A percentile compares a stretch with the other conserved stretches of the same genome.
phyloP scores from a whole-genome alignment of 2,329 filamentous ascomycete genomes.

The Claviceps pusilla region DNA sequence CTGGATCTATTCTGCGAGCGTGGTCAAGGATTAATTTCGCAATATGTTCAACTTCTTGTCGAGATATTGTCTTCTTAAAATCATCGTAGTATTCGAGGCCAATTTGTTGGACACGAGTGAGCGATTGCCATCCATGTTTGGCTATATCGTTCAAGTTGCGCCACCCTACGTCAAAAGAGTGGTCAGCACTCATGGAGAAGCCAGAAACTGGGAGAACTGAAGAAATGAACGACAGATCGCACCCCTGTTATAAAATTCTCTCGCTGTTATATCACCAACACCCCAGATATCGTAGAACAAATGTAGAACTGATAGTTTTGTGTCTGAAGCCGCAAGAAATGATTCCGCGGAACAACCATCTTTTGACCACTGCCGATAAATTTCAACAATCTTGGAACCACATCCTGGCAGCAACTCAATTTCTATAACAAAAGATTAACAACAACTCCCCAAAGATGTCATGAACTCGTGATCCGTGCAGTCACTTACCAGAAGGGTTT shows the following conservation, averaged over 20 bases:
- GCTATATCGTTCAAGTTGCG: slow-evolving; percentile 73
- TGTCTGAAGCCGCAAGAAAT: slow-evolving; percentile 46
- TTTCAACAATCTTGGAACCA: slow-evolving; percentile 58
- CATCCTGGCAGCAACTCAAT: slow-evolving; percentile 58
- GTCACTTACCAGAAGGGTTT: slow-evolving; percentile 24
- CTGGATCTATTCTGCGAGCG: slow-evolving; percentile 45
- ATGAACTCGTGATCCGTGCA: not conserved
- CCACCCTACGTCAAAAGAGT: slow-evolving; percentile 40
- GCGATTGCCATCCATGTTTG: slow-evolving; percentile 59
- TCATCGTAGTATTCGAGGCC: slow-evolving; percentile 90
- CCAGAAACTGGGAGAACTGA: too few relatives aligned
- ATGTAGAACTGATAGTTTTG: slow-evolving; percentile 47
- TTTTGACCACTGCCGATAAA: slow-evolving; percentile 61
- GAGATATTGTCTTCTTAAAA: slow-evolving; percentile 55
- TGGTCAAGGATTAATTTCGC: slow-evolving; percentile 47
- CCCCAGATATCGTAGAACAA: slow-evolving; percentile 81
- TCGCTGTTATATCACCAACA: slow-evolving; percentile 68
- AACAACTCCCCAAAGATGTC: not conserved
- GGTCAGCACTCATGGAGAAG: not conserved
- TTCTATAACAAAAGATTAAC: slow-evolving; percentile 20
- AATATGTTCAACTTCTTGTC: slow-evolving; percentile 59
- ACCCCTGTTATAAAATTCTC: slow-evolving; percentile 61
- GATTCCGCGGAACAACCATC: slow-evolving; percentile 49
- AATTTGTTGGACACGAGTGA: slow-evolving; percentile 78
- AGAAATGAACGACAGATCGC: not conserved